Base-by-base conservation (phyloP, 1,284 basidiomycete genomes). In the Malassezia pachydermatis region DNA sequence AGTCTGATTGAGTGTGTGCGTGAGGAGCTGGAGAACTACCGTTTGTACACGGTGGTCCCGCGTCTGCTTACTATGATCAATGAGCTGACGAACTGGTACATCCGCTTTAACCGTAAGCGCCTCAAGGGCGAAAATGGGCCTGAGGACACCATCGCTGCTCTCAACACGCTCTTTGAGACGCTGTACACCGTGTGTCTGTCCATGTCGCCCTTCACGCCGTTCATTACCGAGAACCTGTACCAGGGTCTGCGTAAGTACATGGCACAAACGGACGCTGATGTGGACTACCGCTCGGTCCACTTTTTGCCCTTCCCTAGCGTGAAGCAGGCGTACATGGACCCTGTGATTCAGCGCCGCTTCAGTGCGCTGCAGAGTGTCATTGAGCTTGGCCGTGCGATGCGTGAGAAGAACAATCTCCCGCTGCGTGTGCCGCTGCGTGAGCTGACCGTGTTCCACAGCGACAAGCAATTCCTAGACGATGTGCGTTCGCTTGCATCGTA, bases 81-180 rank as follows among this genome's bases (percentile, higher is more conserved):
- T 62, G 94, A 98, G 74, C 78, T 98, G 52, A 99, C 94, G 39
- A 99, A 99, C 73, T 96, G 92, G 90, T 98, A 99, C 75, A 98
- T 98, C 67, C 88, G 94, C 45, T 98, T 98, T 78, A 99, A 98
- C 75, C 83, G 94, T 49, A 83, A 84, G 59, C 81, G 94, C 24
- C 76, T 99, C 52, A 99, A 99, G 78, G 94, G 94, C 39, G 87
- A 94, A 73, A 85, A 88, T 65, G 87, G 92, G 5, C 77, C 80
- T 51, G 84, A 89, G 63, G 92, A 98, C 69, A 92, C 90, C 8
- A 71, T 83, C 14, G 76, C 83, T 10, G 94, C 92, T 10, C 78
- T 99, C 66, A 95, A 98, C 74, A 94, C 92, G 16, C 76, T 99
- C 32, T 96, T 96, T 72, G 94, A 98, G 76, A 82, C 90, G 0